Conservation (phyloP, 2,329 filamentous ascomycete genomes). For the Penicillium sp. region DNA sequence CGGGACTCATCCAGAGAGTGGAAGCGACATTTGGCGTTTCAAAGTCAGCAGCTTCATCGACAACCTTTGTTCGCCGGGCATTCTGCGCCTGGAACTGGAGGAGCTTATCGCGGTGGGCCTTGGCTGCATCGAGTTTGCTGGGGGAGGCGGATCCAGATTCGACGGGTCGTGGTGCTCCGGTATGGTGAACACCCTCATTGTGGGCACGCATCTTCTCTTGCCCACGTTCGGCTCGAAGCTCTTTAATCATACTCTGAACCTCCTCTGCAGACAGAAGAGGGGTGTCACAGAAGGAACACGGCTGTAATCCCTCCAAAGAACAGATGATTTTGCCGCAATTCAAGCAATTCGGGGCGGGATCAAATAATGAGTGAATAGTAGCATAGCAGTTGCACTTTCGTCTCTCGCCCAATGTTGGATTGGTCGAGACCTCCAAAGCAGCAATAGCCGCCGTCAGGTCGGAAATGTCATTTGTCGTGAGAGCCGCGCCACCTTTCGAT, state of each 20-base stretch:
- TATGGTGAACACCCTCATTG: conserved; percentile 57
- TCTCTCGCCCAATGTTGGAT: conserved; percentile 71
- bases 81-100: conserved; percentile 85
- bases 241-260: conserved; percentile 81
- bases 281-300: conserved; percentile 86
- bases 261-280: conserved; percentile 74
- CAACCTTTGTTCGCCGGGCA: conserved; percentile 78
- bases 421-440: conserved; percentile 87
- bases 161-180: conserved; percentile 35
- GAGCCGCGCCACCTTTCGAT: conserved; percentile 51
- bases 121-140: conserved; percentile 69
- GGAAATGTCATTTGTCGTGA: conserved; percentile 54
- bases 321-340: conserved; percentile 95
- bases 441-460: conserved; percentile 79
- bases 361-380: conserved; percentile 81
- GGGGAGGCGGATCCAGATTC: conserved; percentile 25
- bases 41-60: conserved; percentile 81
- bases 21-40: conserved; percentile 65
- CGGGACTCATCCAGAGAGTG: conserved; percentile 82
- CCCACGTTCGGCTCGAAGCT: conserved; percentile 82
- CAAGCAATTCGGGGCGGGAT: conserved; percentile 90
- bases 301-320: conserved; percentile 88
- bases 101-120: conserved; percentile 79
- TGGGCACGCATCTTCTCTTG: conserved; percentile 84
- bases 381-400: conserved; percentile 85